These are phyloP conservation scores for Bathelium albidoporum DNA, from an alignment of 495 filamentous ascomycete genomes.

Conservation along the genomic window DNA sequence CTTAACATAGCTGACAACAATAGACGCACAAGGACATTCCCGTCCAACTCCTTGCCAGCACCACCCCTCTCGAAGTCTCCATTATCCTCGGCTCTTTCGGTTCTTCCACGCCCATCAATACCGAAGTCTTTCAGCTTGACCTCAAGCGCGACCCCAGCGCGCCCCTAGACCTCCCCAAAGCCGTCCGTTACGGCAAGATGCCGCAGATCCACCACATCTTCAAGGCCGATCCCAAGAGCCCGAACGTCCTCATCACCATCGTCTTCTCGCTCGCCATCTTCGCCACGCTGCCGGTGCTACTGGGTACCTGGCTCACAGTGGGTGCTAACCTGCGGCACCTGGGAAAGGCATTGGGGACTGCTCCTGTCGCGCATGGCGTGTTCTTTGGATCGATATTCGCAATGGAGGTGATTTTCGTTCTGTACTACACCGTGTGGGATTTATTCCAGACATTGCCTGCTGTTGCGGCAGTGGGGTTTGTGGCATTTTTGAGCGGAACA, in stretches of 20 bases:
- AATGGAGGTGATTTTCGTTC: conserved; percentile 85
- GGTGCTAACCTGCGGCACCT: conserved; percentile 81
- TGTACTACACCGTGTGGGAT: conserved; percentile 92
- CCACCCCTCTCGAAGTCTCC: conserved; percentile 59
- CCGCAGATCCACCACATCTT: conserved; percentile 89
- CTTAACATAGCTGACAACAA: conserved; percentile 7
- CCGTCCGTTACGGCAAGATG: conserved; percentile 67
- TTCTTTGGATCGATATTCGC: conserved; percentile 77
- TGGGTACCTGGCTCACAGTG: conserved; percentile 64
- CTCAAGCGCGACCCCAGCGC: conserved; percentile 50
- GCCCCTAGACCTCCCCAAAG: conserved; percentile 48
- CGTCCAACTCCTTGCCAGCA: conserved; percentile 59
- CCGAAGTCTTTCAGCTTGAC: conserved; percentile 55
- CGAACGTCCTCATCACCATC: conserved; percentile 71
- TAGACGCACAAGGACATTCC: conserved; percentile 89
- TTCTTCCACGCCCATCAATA: conserved; percentile 52
- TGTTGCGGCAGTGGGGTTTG: conserved; percentile 51
- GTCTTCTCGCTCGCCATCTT: conserved; percentile 64
- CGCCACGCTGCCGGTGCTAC: conserved; percentile 59
- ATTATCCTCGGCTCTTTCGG: conserved; percentile 85
- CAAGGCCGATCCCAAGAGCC: conserved; percentile 64
- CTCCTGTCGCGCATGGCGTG: conserved; percentile 65
- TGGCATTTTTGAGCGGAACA: conserved; percentile 79
- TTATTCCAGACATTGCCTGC: conserved; percentile 82
- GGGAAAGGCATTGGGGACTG: conserved; percentile 55